Base-by-base conservation (phyloP, 2,329 filamentous ascomycete genomes). In the Fusarium verrucosum region DNA sequence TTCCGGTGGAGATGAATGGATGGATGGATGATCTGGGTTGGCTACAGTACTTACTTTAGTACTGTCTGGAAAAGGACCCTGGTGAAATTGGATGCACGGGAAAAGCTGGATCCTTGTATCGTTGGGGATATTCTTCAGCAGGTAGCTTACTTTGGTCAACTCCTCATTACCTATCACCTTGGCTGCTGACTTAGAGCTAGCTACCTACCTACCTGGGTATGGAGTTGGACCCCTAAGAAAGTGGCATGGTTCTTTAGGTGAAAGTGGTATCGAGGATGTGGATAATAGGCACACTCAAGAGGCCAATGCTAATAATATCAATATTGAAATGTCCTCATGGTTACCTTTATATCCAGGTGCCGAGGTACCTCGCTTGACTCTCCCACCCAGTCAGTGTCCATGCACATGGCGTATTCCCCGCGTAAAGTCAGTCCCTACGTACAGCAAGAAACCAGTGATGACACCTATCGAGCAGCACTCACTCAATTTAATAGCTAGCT, bases 101-200 rank as follows among this genome's bases (percentile, higher is more conserved):
- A 56, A 64, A 63, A 68, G 66, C 56, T 69, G 59, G 56, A 66
- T 62, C 68, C 66, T 69, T 61, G 58, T 62, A 61, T 62, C 58
- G 65, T 70, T 70, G 68, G 67, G 68, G 67, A 68, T 64, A 30
- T 58, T 58, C 19, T 47, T 20, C 44, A 26, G 53, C 35, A 54
- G 49, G 53, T 40, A 54, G 49, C 58, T 55, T 44, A 26, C 46
- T 43, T 47, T 26, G 44, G 23, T 32, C 22, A 52, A 33, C 40
- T 44, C 36, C 57, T 60, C 23, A 50, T 45, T 23, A 23, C 23
- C 10, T 30, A 14, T 30, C 38, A 44, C 17, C 53, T 50, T 35
- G 33, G 42, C 41, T 47, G 41, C 50, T 52, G 28, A 26, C 44
- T 47, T 47, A 40, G n/a, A n/a, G n/a, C n/a, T n/a, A n/a, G n/a